phyloP scores from a whole-genome alignment of 306 rosid genomes.

The Purshia tridentata region DNA sequence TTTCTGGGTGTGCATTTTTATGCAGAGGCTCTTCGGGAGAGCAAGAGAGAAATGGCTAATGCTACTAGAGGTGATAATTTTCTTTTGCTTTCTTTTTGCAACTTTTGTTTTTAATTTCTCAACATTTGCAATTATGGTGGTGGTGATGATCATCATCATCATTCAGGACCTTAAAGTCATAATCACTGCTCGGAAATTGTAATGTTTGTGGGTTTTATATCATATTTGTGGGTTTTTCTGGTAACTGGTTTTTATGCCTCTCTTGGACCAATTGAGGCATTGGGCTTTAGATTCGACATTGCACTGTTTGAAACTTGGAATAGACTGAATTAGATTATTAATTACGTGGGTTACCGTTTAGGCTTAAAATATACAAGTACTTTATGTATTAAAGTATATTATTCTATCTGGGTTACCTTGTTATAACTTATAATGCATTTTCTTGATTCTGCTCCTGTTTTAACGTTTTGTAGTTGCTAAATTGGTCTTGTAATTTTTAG shows the following conservation, averaged over 20 bases:
- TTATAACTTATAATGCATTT: not conserved
- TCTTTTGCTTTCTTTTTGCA: not conserved
- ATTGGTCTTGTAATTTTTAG: not conserved
- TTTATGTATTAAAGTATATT: not conserved
- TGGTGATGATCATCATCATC: not conserved
- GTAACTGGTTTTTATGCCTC: not conserved
- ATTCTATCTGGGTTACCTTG: not conserved
- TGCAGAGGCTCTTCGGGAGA: conserved; percentile 95
- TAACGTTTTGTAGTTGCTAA: not conserved
- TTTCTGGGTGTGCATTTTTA: conserved; percentile 21
- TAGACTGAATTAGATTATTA: not conserved
- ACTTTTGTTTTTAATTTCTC: not conserved
- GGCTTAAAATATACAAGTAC: not conserved
- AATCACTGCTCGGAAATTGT: not conserved
- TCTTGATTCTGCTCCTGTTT: not conserved
- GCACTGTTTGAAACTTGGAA: not conserved
- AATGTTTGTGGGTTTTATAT: not conserved
- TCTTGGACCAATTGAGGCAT: not conserved
- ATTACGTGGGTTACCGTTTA: not conserved
- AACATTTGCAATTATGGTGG: not conserved
- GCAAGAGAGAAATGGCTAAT: conserved; percentile 82
- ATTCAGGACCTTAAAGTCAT: not conserved
- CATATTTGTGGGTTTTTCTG: not conserved
- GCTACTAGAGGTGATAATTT: conserved; percentile 72
- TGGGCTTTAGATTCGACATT: not conserved